Evolutionary conservation across 2,329 filamentous ascomycete species (phyloP), one percentile per base, ranked within the genome.

Genomic region (Talaromyces sp.): DNA sequence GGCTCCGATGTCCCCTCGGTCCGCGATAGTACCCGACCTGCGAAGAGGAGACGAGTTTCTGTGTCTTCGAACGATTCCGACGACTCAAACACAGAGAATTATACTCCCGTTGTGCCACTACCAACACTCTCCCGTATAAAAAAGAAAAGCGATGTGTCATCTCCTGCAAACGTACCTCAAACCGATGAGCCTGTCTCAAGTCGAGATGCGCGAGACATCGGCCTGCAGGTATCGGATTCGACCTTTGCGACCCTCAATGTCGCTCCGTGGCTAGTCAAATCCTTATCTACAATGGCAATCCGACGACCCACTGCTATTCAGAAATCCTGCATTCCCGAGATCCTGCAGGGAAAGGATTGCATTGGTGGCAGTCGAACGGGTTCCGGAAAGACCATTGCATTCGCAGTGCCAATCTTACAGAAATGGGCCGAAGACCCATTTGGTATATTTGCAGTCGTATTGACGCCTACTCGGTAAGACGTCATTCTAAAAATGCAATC

Each of bases 361-460:
- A 97, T 99, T 66, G 94, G 94, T 69, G 92, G 92, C 37, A 96
- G 90, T 69, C 83, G 91, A 62, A 99, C 94, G 0, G 94, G 94
- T 79, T 97, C 93, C 11, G 94, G 94, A 75, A 99, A 99, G 78
- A 99, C 94, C 3, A 87, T 97, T 43, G 92, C 94, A 1, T 99
- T 99, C 73, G 89, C 93, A 1, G 91, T 92, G 9, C 94, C 94
- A 0, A 96, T 99, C 60, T 78, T 99, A 62, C 93, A 97, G 71
- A 88, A 88, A 73, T 97, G 92, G 91, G 86, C 93, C 2, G 84
- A 91, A 69, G 92, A 99, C 76, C 94, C 94, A 0, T 87, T 88
- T 60, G 94, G 91, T 43, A 93, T 97, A 66, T 99, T 90, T 73
- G 93, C 85, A 1, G 78, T 99, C 5, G 84, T 99, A 13, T 77